Percentiles rank a stretch among this genome's conserved stretches.
Evolutionary conservation across 2,329 filamentous ascomycete species (phyloP).

Genomic region (Epicoccum nigrum): DNA sequence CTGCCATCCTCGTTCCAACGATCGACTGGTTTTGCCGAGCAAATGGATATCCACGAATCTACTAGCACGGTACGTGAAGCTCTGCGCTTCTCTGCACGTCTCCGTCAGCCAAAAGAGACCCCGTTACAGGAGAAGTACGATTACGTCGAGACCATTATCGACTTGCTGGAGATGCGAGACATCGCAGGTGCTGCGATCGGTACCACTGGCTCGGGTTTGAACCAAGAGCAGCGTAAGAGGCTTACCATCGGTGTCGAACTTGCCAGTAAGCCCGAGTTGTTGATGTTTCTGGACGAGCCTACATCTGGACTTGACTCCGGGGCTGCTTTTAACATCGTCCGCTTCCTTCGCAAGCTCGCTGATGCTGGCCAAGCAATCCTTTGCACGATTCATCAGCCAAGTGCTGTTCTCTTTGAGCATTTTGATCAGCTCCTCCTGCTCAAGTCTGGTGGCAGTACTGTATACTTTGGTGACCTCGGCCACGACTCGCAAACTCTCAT

Average conservation of each 20-base stretch:
- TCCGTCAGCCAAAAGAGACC: conserved; percentile 65
- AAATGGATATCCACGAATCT: conserved; percentile 67
- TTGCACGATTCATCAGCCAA: conserved; percentile 74
- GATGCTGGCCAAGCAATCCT: conserved; percentile 70
- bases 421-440: conserved; percentile 71
- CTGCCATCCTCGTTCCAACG: conserved; percentile 73
- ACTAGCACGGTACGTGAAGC: conserved; percentile 70
- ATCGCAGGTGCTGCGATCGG: conserved; percentile 70
- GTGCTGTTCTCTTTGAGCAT: conserved; percentile 68
- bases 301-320: conserved; percentile 75
- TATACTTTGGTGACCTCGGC: conserved; percentile 68
- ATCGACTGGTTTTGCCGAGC: conserved; percentile 79
- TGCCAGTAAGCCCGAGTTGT: conserved; percentile 69
- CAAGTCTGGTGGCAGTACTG: conserved; percentile 67
- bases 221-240: conserved; percentile 71
- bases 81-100: conserved; percentile 66
- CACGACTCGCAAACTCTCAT: conserved; percentile 50
- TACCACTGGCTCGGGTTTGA: conserved; percentile 54
- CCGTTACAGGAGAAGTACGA: conserved; percentile 66
- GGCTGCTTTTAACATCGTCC: conserved; percentile 69
- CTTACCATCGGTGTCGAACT: conserved; percentile 68
- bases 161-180: conserved; percentile 67
- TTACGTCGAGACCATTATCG: conserved; percentile 69
- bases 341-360: conserved; percentile 70
- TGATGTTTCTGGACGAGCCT: conserved; percentile 79